Percentiles rank a stretch among this genome's conserved stretches.
These are phyloP conservation scores for Pichia cephalocereana DNA, from an alignment of 805 yeast genomes.

Conservation along the genomic window DNA sequence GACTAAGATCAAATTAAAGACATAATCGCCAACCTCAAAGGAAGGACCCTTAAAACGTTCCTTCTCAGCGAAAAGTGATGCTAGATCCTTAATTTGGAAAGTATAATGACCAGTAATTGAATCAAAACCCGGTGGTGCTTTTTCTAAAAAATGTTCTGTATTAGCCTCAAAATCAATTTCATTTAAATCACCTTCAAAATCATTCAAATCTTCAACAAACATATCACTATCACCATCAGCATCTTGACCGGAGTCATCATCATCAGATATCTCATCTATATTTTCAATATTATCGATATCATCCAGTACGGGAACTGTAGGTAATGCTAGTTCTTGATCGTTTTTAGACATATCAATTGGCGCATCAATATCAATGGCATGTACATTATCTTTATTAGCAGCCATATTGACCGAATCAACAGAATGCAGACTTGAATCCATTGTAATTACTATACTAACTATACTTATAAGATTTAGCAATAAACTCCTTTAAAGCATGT, in stretches of 20 bases:
- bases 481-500: too few relatives aligned
- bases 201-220: not conserved
- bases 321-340: not conserved
- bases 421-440: not conserved
- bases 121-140: conserved; percentile 26
- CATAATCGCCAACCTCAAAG: conserved; percentile 44
- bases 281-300: not conserved
- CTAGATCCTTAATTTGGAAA: conserved; percentile 31
- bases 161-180: not conserved
- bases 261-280: not conserved
- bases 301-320: not conserved
- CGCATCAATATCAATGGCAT: not conserved
- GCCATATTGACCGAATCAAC: not conserved
- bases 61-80: conserved; percentile 24
- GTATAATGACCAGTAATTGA: conserved; percentile 25
- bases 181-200: not conserved
- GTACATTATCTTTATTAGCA: not conserved
- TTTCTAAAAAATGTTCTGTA: conserved; percentile 2
- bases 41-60: conserved; percentile 29
- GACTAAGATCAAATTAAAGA: conserved; percentile 4
- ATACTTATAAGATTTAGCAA: too few relatives aligned
- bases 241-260: not conserved
- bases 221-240: not conserved
- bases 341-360: not conserved
- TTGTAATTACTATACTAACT: not conserved